phyloP scores from a whole-genome alignment of 805 yeast genomes.

The Candida coleopterorum region DNA sequence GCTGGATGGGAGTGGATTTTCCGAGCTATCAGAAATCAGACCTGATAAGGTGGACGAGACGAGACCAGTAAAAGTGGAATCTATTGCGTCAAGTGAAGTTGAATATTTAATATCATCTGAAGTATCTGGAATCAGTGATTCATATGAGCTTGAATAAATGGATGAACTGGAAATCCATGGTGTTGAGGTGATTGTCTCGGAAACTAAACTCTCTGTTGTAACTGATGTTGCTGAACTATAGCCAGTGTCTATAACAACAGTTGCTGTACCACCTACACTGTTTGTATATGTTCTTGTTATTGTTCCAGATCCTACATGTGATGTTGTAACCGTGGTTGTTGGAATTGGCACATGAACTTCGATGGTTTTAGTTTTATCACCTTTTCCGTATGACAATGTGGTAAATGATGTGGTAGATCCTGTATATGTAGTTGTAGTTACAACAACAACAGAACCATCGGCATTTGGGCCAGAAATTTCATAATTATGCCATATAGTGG shows the following conservation, averaged over 20 bases:
- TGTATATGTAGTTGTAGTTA: conserved; percentile 18
- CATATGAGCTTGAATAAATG: no score
- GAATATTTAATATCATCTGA: neutral
- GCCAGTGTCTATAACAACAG: conserved; percentile 13
- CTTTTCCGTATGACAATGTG: conserved; percentile 14
- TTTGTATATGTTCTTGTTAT: conserved; percentile 13
- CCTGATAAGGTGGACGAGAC: no score
- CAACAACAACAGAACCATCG: conserved; percentile 11
- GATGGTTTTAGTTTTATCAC: conserved; percentile 18
- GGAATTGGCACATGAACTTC: conserved; percentile 18
- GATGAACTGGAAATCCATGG: no score
- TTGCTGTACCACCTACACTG: conserved; percentile 15
- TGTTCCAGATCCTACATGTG: conserved; percentile 12
- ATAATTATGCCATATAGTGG: conserved; percentile 10
- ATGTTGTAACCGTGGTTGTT: conserved; percentile 14
- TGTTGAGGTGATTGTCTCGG: neutral
- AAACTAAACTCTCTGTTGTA: neutral
- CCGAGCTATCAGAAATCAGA: neutral
- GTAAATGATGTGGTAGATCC: conserved; percentile 16
- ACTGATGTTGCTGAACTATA: conserved; percentile 1
- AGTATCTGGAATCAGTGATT: no score
- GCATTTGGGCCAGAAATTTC: conserved; percentile 8
- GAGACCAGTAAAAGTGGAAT: no score
- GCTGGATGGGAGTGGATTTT: no score
- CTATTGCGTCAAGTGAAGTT: neutral